Evolutionary conservation across 2,329 filamentous ascomycete genomes (phyloP).

Genomic region (Magnaporthiopsis poae): DNA sequence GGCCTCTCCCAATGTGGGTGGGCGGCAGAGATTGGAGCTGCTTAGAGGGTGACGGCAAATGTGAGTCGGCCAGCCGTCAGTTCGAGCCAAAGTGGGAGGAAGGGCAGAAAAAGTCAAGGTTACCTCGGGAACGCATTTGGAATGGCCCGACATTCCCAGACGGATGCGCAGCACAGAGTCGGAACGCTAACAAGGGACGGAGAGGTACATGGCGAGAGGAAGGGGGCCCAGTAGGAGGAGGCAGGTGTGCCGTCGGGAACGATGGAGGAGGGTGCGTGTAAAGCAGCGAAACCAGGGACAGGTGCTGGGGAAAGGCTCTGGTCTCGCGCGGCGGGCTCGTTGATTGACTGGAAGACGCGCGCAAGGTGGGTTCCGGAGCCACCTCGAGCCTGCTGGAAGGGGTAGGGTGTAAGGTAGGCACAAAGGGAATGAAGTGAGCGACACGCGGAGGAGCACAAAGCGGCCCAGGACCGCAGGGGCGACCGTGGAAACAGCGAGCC

Average conservation of each 20-base stretch:
- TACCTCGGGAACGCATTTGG: neutral
- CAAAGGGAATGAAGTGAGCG: conserved; percentile 3
- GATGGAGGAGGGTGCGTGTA: conserved; percentile 18
- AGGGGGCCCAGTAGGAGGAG: too few species aligned
- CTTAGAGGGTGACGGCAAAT: conserved; percentile 10
- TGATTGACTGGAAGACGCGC: neutral
- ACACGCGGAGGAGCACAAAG: conserved; percentile 1
- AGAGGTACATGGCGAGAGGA: neutral
- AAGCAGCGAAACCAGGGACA: conserved; percentile 24
- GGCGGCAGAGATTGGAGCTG: conserved; percentile 16
- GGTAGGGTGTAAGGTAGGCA: conserved; percentile 1
- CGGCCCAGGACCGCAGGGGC: neutral
- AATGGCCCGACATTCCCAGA: conserved; percentile 3
- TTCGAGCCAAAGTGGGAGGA: conserved; percentile 7
- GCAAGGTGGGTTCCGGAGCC: conserved; percentile 1
- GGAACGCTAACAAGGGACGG: conserved; percentile 11
- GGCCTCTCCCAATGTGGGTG: neutral
- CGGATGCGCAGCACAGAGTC: conserved; percentile 4
- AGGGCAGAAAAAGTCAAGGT: conserved; percentile 1
- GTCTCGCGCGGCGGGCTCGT: neutral
- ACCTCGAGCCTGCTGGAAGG: neutral
- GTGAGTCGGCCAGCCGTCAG: conserved; percentile 4
- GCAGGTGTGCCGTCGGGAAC: neutral
- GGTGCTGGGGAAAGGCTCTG: conserved; percentile 28
- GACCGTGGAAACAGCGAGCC: neutral